These are phyloP conservation scores for Hevea brasiliensis DNA, from an alignment of 345 rosid species.

Conservation along the genomic window DNA sequence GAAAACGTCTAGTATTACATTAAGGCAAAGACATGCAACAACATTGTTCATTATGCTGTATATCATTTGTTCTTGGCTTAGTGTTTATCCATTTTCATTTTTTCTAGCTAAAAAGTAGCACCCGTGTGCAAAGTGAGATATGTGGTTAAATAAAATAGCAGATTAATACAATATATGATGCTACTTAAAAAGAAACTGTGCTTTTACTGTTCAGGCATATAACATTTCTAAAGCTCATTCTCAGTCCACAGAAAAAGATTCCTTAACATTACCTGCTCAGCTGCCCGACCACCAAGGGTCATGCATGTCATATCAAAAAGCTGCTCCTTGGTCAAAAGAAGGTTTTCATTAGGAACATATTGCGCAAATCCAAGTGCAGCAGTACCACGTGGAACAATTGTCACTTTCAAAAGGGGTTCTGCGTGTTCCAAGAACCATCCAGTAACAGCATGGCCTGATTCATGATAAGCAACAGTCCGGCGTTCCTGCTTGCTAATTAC, in stretches of 20 bases:
- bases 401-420: slow-evolving; percentile 83
- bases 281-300: slow-evolving; percentile 97
- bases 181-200: not conserved
- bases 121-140: not conserved
- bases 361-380: slow-evolving; percentile 95
- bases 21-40: too few relatives aligned
- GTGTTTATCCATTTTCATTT: not conserved
- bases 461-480: slow-evolving; percentile 85
- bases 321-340: slow-evolving; percentile 90
- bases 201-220: not conserved
- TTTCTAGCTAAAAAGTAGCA: not conserved
- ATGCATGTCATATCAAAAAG: slow-evolving; percentile 90
- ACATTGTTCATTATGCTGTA: too few relatives aligned
- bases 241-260: not conserved
- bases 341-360: slow-evolving; percentile 90
- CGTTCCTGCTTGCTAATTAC: slow-evolving; percentile 83
- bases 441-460: slow-evolving; percentile 87
- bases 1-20: too few relatives aligned
- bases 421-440: slow-evolving; percentile 97
- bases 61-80: not conserved
- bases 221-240: not conserved
- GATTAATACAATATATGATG: not conserved
- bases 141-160: not conserved
- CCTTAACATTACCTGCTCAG: slow-evolving; percentile 59
- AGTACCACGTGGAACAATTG: slow-evolving; percentile 94